phyloP scores from a whole-genome alignment of 371 early-diverging fungal genomes.

The Chytridium lagenaria region DNA sequence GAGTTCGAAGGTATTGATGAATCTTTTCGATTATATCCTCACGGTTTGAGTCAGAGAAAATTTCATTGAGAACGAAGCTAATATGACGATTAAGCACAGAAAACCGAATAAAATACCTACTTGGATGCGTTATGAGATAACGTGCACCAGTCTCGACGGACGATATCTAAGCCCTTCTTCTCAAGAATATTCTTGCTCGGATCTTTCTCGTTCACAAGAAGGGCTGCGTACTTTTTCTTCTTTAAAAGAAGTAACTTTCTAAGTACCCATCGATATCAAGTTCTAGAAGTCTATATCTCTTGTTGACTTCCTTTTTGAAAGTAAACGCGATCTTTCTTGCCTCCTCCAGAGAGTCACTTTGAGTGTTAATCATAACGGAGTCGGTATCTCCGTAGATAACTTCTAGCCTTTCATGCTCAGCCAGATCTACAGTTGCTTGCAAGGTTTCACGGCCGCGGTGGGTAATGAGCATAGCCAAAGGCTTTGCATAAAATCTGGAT shows the following conservation, averaged over 20 bases:
- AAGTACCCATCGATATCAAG: slow-evolving; percentile 98
- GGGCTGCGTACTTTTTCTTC: slow-evolving; percentile 99
- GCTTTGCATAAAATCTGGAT: slow-evolving; percentile 98
- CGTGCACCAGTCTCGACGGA: slow-evolving; percentile 98
- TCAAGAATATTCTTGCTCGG: slow-evolving; percentile 74
- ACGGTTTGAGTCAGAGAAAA: slow-evolving; percentile 73
- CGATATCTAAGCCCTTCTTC: slow-evolving; percentile 98
- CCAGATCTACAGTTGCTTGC: slow-evolving; percentile 92
- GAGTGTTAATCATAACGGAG: slow-evolving; percentile 99
- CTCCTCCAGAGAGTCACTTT: slow-evolving; percentile 72
- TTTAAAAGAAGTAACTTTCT: slow-evolving; percentile 94
- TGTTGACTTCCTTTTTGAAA: slow-evolving; percentile 89
- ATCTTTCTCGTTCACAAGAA: slow-evolving; percentile 68
- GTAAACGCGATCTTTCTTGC: slow-evolving; percentile 83
- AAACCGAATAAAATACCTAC: slow-evolving; percentile 51
- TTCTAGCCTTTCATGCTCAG: slow-evolving; percentile 77
- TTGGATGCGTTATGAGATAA: slow-evolving; percentile 88
- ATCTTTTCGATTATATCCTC: slow-evolving; percentile 81
- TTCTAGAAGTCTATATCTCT: slow-evolving; percentile 90
- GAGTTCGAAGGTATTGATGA: slow-evolving; percentile 71
- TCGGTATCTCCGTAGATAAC: slow-evolving; percentile 99
- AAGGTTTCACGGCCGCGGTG: slow-evolving; percentile 97
- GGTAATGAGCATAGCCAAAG: slow-evolving; percentile 98
- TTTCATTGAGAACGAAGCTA: slow-evolving; percentile 76
- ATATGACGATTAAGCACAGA: background rate